Base-by-base conservation (phyloP, 192 early-diverging fungal species). In the Backusella liffmaniae region DNA sequence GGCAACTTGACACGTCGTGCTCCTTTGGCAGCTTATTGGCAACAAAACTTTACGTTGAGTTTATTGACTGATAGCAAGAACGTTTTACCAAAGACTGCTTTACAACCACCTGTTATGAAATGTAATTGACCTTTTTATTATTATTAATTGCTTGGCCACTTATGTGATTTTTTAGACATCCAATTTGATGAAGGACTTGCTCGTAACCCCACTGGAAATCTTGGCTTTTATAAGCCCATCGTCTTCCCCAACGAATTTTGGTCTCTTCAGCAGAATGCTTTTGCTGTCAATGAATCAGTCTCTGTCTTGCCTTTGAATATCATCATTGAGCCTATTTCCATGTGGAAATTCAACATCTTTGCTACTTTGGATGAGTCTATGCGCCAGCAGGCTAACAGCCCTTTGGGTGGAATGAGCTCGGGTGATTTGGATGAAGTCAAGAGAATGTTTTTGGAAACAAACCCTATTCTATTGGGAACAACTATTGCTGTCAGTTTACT, bases 371-470 rank as follows among this genome's bases (percentile, higher is more conserved):
- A 72, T 35, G 77, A 83, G 5, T 84, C 87, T 18, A 88, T 96
- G 84, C 91, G 93, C 15, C 88, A 93, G 39, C 89, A 91, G 80
- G 79, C 89, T 39, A 72, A 76, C n/a, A 90, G 90, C 6, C 78
- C 86, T 34, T 88, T 89, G 65, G 84, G 87, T 5, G 77, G 84
- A 18, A 86, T 89, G 41, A 86, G 86, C 26, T 76, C 82, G 1
- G 59, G 72, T 65, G 87, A 89, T 68, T 79, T 90, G 66, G 96
- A 97, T 74, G 92, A 96, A 75, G 81, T 97, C 37, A 97, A 97
- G 86, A 75, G 94, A 62, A 96, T 96, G 94, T 88, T 97, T 74
- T 72, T 89, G 68, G 96, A 97, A 62, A 97, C 96, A 41, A 97
- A 96, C 80, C 95, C 95, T 3, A 88, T 90, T 66, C 82, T 97